Evolutionary conservation across 148 eudicot species (phyloP).

Genomic region (Nepenthes mirabilis): DNA sequence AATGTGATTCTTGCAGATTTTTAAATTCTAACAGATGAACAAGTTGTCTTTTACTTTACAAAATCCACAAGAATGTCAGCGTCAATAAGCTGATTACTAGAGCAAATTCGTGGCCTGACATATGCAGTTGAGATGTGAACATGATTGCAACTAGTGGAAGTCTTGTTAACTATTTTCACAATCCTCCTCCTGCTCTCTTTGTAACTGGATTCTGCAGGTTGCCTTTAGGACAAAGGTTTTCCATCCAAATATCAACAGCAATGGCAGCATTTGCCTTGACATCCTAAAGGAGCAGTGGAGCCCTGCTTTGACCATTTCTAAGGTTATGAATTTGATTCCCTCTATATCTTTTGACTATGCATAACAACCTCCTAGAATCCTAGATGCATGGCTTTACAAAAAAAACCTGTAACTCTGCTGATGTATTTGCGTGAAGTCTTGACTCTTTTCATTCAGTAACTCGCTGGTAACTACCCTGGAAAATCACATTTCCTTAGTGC

Average conservation of each 20-base stretch:
- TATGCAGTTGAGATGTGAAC: not conserved
- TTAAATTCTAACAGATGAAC: no score
- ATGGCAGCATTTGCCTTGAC: slow-evolving; percentile 16
- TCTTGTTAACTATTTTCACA: not conserved
- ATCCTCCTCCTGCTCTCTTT: not conserved
- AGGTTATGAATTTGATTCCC: slow-evolving; percentile 1
- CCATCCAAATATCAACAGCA: slow-evolving; percentile 14
- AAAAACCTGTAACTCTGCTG: no score
- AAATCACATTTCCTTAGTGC: no score
- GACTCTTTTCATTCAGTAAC: no score
- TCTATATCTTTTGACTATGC: not conserved
- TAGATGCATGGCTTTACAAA: not conserved
- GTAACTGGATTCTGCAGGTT: slow-evolving; percentile 5
- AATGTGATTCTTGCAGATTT: no score
- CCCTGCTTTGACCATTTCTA: slow-evolving; percentile 14
- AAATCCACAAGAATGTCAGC: no score
- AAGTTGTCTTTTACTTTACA: no score
- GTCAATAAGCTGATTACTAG: no score
- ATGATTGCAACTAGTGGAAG: not conserved
- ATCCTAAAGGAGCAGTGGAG: slow-evolving; percentile 16
- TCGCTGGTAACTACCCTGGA: no score
- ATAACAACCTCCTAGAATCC: not conserved
- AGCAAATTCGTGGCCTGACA: no score
- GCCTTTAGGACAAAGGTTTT: slow-evolving; percentile 12
- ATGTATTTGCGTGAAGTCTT: no score